These are phyloP conservation scores for Suhomyces guaymorum DNA, from an alignment of 1,139 yeast species.

Conservation along the genomic window DNA sequence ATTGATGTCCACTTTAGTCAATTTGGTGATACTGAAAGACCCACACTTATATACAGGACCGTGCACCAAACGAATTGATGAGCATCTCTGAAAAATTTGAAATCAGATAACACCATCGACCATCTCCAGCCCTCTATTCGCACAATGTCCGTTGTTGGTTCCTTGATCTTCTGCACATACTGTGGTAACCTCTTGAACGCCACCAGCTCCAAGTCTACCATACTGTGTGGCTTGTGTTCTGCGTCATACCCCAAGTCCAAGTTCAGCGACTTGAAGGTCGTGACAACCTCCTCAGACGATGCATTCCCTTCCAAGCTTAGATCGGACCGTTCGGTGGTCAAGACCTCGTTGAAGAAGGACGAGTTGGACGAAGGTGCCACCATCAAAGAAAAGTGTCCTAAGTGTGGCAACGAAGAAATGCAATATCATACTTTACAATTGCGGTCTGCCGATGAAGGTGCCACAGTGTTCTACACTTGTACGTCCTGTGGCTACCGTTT, in stretches of 20 bases:
- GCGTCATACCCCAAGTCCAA: slow-evolving; percentile 56
- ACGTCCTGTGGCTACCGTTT: slow-evolving; percentile 88
- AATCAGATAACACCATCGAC: slow-evolving; percentile 2
- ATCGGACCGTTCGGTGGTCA: slow-evolving; percentile 84
- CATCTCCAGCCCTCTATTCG: slow-evolving; percentile 1
- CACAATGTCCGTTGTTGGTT: slow-evolving; percentile 89
- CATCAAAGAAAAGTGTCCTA: slow-evolving; percentile 94
- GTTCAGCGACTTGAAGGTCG: slow-evolving; percentile 79
- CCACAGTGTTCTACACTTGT: slow-evolving; percentile 93
- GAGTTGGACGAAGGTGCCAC: slow-evolving; percentile 94
- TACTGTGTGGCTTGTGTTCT: slow-evolving; percentile 69
- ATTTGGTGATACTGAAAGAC: too few species aligned
- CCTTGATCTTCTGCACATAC: slow-evolving; percentile 88
- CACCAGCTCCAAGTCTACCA: slow-evolving; percentile 47
- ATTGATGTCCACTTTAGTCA: too few species aligned
- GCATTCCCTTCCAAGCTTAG: slow-evolving; percentile 89
- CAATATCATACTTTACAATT: slow-evolving; percentile 93
- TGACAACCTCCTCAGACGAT: slow-evolving; percentile 81
- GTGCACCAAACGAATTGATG: too few species aligned
- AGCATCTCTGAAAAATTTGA: slow-evolving; percentile 12
- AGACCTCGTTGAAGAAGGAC: slow-evolving; percentile 72
- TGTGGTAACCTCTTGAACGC: slow-evolving; percentile 90
- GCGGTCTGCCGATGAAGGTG: slow-evolving; percentile 99
- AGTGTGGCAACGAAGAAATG: slow-evolving; percentile 98
- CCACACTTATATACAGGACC: too few species aligned